Conservation (phyloP, 108 stramenopile genomes). For the Cyclotella choctawhatcheeana region DNA sequence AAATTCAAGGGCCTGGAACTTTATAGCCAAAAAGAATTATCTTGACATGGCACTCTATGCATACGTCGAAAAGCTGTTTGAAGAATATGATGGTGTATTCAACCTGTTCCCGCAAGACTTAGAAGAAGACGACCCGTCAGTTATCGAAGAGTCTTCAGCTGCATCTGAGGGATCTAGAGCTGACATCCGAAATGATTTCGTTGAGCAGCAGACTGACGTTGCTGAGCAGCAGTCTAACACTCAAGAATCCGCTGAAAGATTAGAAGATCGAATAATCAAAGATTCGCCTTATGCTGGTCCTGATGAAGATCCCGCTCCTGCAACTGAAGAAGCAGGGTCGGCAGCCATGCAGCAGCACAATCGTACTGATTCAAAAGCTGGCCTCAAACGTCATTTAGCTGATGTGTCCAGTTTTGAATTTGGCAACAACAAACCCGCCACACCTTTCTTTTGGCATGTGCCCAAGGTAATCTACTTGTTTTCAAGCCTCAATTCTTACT, state of each 20-base stretch:
- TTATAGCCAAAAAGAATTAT: background rate
- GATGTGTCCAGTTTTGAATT: conserved; percentile 10
- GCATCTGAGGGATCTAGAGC: too few relatives aligned
- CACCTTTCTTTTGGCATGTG: conserved; percentile 18
- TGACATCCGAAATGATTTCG: too few relatives aligned
- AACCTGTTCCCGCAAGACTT: conserved; percentile 5
- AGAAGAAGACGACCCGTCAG: background rate
- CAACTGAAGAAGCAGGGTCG: background rate
- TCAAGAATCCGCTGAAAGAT: background rate
- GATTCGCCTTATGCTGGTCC: background rate
- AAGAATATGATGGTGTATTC: conserved; percentile 16
- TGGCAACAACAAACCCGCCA: background rate
- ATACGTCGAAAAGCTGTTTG: conserved; percentile 3
- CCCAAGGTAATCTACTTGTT: conserved; percentile 12
- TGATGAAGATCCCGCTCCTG: background rate
- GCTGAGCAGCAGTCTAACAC: background rate
- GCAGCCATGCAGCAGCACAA: background rate
- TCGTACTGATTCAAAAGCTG: background rate
- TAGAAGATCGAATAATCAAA: background rate
- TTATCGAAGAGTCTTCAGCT: background rate
- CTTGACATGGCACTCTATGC: conserved; percentile 15
- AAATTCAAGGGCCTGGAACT: conserved; percentile 7
- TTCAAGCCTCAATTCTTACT: too few relatives aligned
- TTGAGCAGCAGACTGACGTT: background rate
- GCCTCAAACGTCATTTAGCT: conserved; percentile 1